Base-by-base conservation (phyloP, 2,329 filamentous ascomycete genomes). In the Laburnicola sp. region DNA sequence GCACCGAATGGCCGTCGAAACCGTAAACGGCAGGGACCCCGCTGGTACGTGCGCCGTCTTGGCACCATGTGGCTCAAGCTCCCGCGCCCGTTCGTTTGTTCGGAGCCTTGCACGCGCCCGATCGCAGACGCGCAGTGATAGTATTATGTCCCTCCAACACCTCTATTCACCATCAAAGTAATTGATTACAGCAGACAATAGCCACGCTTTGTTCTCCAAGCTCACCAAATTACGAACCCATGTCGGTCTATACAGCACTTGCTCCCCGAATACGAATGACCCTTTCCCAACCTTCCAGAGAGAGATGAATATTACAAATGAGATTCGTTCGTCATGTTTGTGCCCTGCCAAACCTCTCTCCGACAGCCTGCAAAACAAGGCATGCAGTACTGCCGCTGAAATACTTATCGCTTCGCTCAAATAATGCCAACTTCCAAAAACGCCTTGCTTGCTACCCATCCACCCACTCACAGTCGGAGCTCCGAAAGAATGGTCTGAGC, bases 401-500 rank as follows among this genome's bases (percentile, higher is more conserved):
- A 41, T 41, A 38, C 30, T 45, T 28, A 45, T 36, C 34, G 26
- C 36, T 40, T 40, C 37, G n/a, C 23, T 25, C 27, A 32, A 28
- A 39, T 21, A 48, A 51, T 53, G 38, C 35, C 48, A 51, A 51
- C 47, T 50, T 10, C 37, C 16, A 30, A 50, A 50, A 57, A 57
- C 56, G 54, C 57, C 54, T 52, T 44, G 45, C 57, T 62, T 26
- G 34, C 11, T 25, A 22, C 34, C 34, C 31, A 32, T 26, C 23
- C 37, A 43, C 40, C 49, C 45, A 37, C 53, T 60, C 60, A 96
- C 57, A 97, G 81, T 68, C 86, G 86, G 61, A 99, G 76, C 71
- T 94, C 91, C 68, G 88, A 85, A 62, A 99, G 78, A 65, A 99
- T 97, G 64, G 91, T 91, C 74, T 96, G 92, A 31, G 94, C 94